Conservation (phyloP, 2,329 filamentous ascomycete genomes). For the Fonsecaea monophora region DNA sequence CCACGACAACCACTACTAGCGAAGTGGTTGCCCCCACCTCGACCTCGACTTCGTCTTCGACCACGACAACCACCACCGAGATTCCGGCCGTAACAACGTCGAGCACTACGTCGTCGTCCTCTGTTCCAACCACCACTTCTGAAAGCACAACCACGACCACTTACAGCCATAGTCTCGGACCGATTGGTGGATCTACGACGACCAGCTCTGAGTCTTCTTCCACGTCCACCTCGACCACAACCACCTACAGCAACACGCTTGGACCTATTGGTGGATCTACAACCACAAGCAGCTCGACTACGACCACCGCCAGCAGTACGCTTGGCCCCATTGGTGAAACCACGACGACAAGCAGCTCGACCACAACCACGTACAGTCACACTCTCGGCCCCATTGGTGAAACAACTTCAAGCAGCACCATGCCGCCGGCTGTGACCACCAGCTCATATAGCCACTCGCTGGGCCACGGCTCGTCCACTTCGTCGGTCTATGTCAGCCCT, state of each 20-base stretch:
- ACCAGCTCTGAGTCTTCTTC: not conserved
- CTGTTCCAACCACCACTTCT: constrained; percentile 9
- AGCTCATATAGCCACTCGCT: not conserved
- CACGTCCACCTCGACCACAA: not conserved
- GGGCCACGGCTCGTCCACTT: not conserved
- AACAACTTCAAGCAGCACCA: not conserved
- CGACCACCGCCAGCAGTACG: constrained; percentile 1
- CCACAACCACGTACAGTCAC: constrained; percentile 7
- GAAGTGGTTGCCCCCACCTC: constrained; percentile 1
- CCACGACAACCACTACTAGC: constrained; percentile 13
- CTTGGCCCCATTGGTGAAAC: constrained; percentile 14
- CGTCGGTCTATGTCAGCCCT: constrained; percentile 6
- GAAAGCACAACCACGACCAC: constrained; percentile 10
- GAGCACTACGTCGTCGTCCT: not conserved
- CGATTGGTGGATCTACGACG: not conserved
- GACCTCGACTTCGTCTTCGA: constrained; percentile 16
- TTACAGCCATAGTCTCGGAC: constrained; percentile 2
- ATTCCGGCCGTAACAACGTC: constrained; percentile 2
- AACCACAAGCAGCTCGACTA: constrained; percentile 20
- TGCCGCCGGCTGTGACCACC: not conserved
- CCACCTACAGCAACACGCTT: not conserved
- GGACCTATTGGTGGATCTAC: constrained; percentile 19
- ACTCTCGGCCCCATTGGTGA: not conserved
- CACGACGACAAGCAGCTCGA: constrained; percentile 14
- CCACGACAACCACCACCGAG: constrained; percentile 12